phyloP scores from a whole-genome alignment of 495 filamentous ascomycete genomes.

The Penicillium nucicola region DNA sequence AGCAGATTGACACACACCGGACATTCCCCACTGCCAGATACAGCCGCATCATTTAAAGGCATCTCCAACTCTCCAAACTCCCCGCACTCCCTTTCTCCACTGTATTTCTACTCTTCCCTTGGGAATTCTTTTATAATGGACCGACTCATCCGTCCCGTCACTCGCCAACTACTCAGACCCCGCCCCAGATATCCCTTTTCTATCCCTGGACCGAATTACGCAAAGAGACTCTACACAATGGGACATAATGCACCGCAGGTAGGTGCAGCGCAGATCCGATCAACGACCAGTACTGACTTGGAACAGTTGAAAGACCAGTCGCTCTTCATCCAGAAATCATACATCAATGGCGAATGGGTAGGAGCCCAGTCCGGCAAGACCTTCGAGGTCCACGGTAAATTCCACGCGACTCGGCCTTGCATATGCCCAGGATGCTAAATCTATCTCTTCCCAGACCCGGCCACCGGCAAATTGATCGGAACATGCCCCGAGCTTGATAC shows the following conservation, averaged over 20 bases:
- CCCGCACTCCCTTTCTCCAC: conserved; percentile 10
- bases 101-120: background rate
- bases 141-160: conserved; percentile 35
- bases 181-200: conserved; percentile 38
- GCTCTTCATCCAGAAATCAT: conserved; percentile 76
- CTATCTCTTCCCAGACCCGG: conserved; percentile 57
- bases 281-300: background rate
- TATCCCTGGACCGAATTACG: conserved; percentile 27
- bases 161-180: conserved; percentile 37
- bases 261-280: conserved; percentile 3
- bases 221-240: conserved; percentile 42
- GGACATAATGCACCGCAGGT: conserved; percentile 42
- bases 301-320: conserved; percentile 75
- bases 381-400: conserved; percentile 70
- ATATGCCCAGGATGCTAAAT: conserved; percentile 5
- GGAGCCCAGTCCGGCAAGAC: conserved; percentile 71
- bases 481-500: conserved; percentile 77
- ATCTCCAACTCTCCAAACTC: conserved; percentile 11
- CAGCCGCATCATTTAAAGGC: conserved; percentile 9
- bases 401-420: background rate
- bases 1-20: conserved; percentile 1
- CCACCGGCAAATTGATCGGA: conserved; percentile 74
- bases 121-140: conserved; percentile 31
- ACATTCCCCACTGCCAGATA: conserved; percentile 7
- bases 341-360: conserved; percentile 85